Evolutionary conservation across 805 yeast genomes (phyloP).

Genomic region (Yarrowia sp.): DNA sequence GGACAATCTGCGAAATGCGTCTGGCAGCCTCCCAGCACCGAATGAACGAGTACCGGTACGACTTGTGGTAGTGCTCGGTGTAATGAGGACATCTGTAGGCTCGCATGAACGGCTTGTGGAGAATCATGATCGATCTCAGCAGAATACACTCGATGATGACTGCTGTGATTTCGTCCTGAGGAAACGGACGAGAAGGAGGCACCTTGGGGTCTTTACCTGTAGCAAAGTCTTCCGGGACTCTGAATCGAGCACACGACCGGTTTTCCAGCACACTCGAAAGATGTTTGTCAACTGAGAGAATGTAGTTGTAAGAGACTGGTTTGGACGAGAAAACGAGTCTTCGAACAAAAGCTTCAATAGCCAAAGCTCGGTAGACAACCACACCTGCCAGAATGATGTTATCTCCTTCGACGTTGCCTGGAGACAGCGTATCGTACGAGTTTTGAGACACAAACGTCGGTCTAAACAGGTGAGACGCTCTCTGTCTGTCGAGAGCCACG

Average conservation of each 20-base stretch:
- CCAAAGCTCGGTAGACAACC: conserved; percentile 24
- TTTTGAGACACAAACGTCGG: conserved; percentile 32
- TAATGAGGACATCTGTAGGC: conserved; percentile 34
- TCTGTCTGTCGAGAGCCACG: conserved; percentile 30
- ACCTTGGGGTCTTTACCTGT: neutral
- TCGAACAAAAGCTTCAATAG: conserved; percentile 31
- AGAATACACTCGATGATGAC: conserved; percentile 31
- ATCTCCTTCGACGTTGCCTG: conserved; percentile 21
- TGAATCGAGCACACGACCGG: conserved; percentile 29
- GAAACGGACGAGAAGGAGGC: neutral
- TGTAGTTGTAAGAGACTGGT: conserved; percentile 35
- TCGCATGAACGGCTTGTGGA: conserved; percentile 36
- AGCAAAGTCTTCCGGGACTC: conserved; percentile 27
- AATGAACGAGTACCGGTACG: conserved; percentile 31
- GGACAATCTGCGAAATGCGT: conserved; percentile 9
- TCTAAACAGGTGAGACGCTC: conserved; percentile 33
- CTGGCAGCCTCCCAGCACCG: conserved; percentile 37
- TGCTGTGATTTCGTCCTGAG: conserved; percentile 32
- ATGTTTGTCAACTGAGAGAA: conserved; percentile 32
- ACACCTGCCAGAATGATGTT: conserved; percentile 37
- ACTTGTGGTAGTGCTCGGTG: conserved; percentile 36
- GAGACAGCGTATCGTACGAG: conserved; percentile 38
- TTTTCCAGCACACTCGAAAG: conserved; percentile 28
- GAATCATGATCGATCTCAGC: conserved; percentile 28
- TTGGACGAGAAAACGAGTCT: conserved; percentile 27